These are phyloP conservation scores for Fennellomyces sp. DNA, from an alignment of 371 early-diverging fungal species.

Conservation along the genomic window DNA sequence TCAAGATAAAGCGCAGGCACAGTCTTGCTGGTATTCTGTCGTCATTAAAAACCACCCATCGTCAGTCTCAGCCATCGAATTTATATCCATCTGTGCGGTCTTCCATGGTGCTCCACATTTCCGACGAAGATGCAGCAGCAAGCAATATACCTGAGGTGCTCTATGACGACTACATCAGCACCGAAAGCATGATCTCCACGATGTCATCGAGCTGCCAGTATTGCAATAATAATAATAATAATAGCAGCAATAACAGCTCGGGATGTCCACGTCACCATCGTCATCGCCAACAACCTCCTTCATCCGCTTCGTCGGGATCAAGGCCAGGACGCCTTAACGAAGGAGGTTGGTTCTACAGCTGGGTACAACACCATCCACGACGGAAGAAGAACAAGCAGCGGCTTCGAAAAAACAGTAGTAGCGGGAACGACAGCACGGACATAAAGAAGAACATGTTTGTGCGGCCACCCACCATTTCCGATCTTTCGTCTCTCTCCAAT, in stretches of 20 bases:
- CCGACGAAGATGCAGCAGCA: slow-evolving; percentile 9
- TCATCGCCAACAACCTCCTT: neutral
- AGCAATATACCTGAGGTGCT: slow-evolving; percentile 5
- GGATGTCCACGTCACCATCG: slow-evolving; percentile 4
- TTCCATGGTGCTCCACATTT: slow-evolving; percentile 13
- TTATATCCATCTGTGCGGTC: slow-evolving; percentile 10
- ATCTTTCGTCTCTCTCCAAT: slow-evolving; percentile 7
- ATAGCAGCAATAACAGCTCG: neutral
- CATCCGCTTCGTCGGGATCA: neutral
- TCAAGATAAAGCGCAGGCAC: neutral
- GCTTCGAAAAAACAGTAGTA: neutral
- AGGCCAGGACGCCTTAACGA: neutral
- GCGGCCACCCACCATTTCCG: slow-evolving; percentile 12
- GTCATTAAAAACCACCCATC: neutral
- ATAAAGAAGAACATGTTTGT: neutral
- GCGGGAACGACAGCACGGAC: neutral
- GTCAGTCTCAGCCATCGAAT: neutral
- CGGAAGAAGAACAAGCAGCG: slow-evolving; percentile 7
- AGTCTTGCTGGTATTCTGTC: slow-evolving; percentile 7
- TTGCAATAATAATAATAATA: neutral
- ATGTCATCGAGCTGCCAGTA: slow-evolving; percentile 5
- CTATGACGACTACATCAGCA: slow-evolving; percentile 1
- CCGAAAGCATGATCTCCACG: neutral
- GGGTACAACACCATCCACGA: slow-evolving; percentile 10
- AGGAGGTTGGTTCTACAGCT: slow-evolving; percentile 8